A percentile compares a stretch with the other conserved stretches of the same genome.
Conservation (phyloP, 305 asterid genomes). For the Fraxinus sp. region DNA sequence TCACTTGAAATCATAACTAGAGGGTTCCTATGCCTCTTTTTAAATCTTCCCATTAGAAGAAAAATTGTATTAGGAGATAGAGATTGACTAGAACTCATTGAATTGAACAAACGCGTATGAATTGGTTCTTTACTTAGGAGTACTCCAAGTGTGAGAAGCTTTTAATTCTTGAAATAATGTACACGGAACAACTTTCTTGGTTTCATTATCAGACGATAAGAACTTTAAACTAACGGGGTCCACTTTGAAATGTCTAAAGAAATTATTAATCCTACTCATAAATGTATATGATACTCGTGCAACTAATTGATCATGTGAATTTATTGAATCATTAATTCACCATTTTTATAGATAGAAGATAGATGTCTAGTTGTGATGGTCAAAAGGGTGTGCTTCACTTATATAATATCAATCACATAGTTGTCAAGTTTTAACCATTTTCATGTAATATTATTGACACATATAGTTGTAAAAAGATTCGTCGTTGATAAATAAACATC, state of each 20-base stretch:
- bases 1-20: not conserved
- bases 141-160: not conserved
- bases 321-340: not conserved
- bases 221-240: conserved; percentile 21
- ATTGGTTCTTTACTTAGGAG: not conserved
- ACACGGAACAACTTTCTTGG: conserved; percentile 27
- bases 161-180: not conserved
- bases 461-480: not conserved
- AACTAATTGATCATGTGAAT: not conserved
- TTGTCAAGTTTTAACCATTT: not conserved
- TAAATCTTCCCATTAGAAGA: not conserved
- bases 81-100: not conserved
- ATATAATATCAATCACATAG: not conserved
- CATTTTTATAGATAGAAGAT: not conserved
- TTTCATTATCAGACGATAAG: conserved; percentile 14
- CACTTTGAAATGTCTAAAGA: not conserved
- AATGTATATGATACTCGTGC: not conserved
- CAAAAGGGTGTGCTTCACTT: not conserved
- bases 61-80: not conserved
- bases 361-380: not conserved
- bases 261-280: not conserved
- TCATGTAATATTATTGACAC: not conserved
- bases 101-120: not conserved
- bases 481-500: too few species aligned
- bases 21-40: not conserved